phyloP scores from a whole-genome alignment of 169 alveolate genomes.

The Neospora caninum region DNA sequence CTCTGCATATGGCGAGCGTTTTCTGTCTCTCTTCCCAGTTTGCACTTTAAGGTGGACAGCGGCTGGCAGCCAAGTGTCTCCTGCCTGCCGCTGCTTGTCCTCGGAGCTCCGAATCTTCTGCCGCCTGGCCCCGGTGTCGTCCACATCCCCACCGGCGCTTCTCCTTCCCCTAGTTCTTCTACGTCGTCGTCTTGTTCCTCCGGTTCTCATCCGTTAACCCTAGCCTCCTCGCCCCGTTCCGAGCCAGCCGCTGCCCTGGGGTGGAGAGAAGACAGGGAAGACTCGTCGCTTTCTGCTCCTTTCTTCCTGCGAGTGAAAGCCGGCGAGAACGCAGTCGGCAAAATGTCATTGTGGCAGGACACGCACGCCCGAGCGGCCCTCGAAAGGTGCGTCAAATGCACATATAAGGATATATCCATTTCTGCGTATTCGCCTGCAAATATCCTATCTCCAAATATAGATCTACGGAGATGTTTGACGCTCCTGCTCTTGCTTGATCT shows the following conservation, averaged over 20 bases:
- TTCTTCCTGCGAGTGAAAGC: neutral
- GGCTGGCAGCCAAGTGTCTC: slow-evolving; percentile 8
- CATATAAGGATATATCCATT: neutral
- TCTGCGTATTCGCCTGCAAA: neutral
- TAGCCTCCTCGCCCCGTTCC: neutral
- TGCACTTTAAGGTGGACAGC: slow-evolving; percentile 17
- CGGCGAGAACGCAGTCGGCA: neutral
- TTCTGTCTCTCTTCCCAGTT: neutral
- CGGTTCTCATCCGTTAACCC: neutral
- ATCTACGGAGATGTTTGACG: too few relatives aligned
- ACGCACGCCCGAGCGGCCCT: neutral
- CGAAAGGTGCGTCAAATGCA: neutral
- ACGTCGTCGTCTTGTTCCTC: neutral
- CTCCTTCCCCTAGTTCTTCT: neutral
- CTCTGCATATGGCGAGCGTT: neutral
- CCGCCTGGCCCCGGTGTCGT: neutral
- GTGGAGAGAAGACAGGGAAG: too few relatives aligned
- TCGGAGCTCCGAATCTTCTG: slow-evolving; percentile 6
- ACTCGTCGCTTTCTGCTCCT: neutral
- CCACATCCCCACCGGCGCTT: neutral
- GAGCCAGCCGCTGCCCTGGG: neutral
- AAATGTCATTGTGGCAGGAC: neutral
- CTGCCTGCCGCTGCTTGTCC: slow-evolving; percentile 18
- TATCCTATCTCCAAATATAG: too few relatives aligned
- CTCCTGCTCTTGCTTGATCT: too few relatives aligned